phyloP scores from a whole-genome alignment of 1,284 basidiomycete genomes.

The Chondrostereum purpureum region DNA sequence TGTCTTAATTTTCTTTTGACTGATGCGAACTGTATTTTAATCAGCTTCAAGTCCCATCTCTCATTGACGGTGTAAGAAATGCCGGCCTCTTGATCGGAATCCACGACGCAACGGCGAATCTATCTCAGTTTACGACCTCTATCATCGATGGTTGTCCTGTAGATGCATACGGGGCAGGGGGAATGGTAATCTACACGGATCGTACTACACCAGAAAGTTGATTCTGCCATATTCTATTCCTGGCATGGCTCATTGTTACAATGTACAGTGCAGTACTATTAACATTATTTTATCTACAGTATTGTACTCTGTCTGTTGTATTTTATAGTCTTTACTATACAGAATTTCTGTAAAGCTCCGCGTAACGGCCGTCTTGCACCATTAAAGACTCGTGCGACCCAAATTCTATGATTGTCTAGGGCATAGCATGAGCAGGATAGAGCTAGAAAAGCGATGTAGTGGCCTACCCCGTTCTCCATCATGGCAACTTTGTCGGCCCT shows the following conservation, averaged over 20 bases:
- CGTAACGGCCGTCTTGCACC: slow-evolving; percentile 54
- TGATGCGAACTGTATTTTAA: slow-evolving; percentile 6
- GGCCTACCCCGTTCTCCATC: slow-evolving; percentile 73
- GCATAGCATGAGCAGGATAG: slow-evolving; percentile 13
- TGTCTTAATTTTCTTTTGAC: slow-evolving; percentile 7
- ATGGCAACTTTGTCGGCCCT: slow-evolving; percentile 80
- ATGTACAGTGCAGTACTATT: background rate
- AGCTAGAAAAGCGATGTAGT: slow-evolving; percentile 6
- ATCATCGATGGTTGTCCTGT: slow-evolving; percentile 45
- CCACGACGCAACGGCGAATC: slow-evolving; percentile 52
- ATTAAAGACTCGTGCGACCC: slow-evolving; percentile 75
- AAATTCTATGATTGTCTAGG: slow-evolving; percentile 70
- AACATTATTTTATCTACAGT: background rate
- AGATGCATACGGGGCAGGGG: slow-evolving; percentile 60
- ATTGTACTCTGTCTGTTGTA: background rate
- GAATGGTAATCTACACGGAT: slow-evolving; percentile 60
- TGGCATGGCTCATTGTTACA: slow-evolving; percentile 1
- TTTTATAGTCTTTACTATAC: slow-evolving; percentile 33
- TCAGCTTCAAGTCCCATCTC: slow-evolving; percentile 71
- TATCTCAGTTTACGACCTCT: slow-evolving; percentile 34
- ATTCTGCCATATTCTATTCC: slow-evolving; percentile 3
- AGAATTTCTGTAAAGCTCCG: slow-evolving; percentile 63
- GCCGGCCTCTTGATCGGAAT: slow-evolving; percentile 83
- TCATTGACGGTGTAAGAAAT: slow-evolving; percentile 83
- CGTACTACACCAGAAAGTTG: slow-evolving; percentile 26